phyloP scores from a whole-genome alignment of 1,139 yeast species.

The Blastobotrys niveus region DNA sequence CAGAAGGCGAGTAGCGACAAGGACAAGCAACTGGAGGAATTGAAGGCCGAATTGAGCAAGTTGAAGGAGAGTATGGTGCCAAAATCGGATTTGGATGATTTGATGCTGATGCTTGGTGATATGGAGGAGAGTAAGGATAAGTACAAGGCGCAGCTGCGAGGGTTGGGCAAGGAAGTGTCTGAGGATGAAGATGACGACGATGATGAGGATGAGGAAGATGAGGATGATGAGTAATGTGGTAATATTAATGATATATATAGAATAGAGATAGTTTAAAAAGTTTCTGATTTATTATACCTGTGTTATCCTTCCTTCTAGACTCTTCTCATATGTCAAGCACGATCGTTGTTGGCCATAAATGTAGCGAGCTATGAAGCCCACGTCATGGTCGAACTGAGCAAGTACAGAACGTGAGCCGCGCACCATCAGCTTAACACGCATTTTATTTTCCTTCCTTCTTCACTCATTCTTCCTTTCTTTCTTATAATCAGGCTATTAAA shows the following conservation, averaged over 20 bases:
- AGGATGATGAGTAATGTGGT: background rate
- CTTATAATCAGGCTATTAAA: too few relatives aligned
- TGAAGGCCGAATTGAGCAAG: constrained; percentile 18
- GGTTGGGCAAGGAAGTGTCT: constrained; percentile 2
- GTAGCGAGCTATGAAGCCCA: too few relatives aligned
- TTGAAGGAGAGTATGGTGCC: constrained; percentile 39
- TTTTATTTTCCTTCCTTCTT: too few relatives aligned
- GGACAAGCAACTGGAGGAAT: constrained; percentile 8
- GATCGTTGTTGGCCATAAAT: too few relatives aligned
- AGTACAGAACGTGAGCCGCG: too few relatives aligned
- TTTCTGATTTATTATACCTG: background rate
- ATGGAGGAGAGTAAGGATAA: constrained; percentile 43
- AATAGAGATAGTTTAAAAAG: background rate
- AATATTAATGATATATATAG: background rate
- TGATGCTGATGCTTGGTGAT: constrained; percentile 67
- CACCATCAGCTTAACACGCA: too few relatives aligned
- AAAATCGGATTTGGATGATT: constrained; percentile 64
- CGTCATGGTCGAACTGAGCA: too few relatives aligned
- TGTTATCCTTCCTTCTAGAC: too few relatives aligned
- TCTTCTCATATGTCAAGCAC: too few relatives aligned
- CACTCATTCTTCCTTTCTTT: too few relatives aligned
- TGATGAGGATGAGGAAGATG: constrained; percentile 18
- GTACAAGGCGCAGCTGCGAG: constrained; percentile 3
- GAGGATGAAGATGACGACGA: constrained; percentile 51
- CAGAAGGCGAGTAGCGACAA: background rate